Percentiles rank a stretch among this genome's conserved stretches.
phyloP scores from a whole-genome alignment of 2,329 filamentous ascomycete species.

The Trichoderma sp. region DNA sequence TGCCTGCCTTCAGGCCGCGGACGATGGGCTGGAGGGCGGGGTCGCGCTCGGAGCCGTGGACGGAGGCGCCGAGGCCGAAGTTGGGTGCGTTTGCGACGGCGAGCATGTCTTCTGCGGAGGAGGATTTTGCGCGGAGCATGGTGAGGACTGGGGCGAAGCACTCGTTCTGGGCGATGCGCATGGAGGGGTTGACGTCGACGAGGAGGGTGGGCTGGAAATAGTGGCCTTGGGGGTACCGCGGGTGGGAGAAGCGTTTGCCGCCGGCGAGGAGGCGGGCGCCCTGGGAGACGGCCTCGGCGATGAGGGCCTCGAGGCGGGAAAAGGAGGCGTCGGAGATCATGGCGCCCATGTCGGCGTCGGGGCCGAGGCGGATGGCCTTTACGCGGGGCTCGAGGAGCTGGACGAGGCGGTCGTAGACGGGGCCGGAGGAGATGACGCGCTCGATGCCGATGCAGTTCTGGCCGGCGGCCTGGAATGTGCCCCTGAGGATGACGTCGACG shows the following conservation, averaged over 20 bases:
- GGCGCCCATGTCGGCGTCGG: slow-evolving; percentile 79
- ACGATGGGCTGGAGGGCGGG: slow-evolving; percentile 66
- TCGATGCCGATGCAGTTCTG: slow-evolving; percentile 99
- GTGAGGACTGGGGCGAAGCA: slow-evolving; percentile 92
- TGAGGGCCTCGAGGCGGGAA: slow-evolving; percentile 70
- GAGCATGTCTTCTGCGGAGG: slow-evolving; percentile 64
- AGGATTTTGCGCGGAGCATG: slow-evolving; percentile 71
- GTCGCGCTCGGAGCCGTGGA: slow-evolving; percentile 72
- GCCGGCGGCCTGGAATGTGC: slow-evolving; percentile 90
- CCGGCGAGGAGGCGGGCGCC: slow-evolving; percentile 83
- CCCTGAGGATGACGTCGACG: slow-evolving; percentile 81
- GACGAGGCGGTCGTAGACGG: slow-evolving; percentile 74
- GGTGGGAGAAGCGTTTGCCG: slow-evolving; percentile 71
- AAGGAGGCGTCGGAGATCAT: slow-evolving; percentile 83
- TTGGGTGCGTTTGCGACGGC: slow-evolving; percentile 77
- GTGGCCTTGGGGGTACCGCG: slow-evolving; percentile 73
- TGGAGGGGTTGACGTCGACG: slow-evolving; percentile 80
- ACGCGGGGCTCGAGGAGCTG: slow-evolving; percentile 72
- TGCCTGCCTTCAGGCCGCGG: slow-evolving; percentile 72
- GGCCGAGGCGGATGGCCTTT: slow-evolving; percentile 72
- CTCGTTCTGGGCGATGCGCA: slow-evolving; percentile 87
- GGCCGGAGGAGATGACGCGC: slow-evolving; percentile 78
- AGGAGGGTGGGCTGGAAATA: slow-evolving; percentile 93
- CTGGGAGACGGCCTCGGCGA: slow-evolving; percentile 72
- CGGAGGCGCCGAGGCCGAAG: slow-evolving; percentile 85